Base-by-base conservation (phyloP, 1,284 basidiomycete genomes). In the Pholiota adiposa region DNA sequence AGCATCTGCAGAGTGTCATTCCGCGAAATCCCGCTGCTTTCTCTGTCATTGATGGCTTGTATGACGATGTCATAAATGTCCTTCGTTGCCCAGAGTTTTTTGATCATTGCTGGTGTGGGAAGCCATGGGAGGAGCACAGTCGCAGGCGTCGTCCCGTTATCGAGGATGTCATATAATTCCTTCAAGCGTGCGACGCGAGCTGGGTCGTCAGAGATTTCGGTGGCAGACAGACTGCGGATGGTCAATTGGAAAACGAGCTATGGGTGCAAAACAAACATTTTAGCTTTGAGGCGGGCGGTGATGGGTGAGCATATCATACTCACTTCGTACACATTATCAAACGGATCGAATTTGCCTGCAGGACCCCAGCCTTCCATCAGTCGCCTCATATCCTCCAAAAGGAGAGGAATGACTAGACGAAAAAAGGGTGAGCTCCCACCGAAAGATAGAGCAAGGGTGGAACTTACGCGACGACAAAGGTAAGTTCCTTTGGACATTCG, bases 1-100 rank as follows among this genome's bases (percentile, higher is more conserved):
- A 91, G 80, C 78, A 88, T 84, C 65, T 91, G 89, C 29, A 91
- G 77, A 3, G 87, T 86, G 65, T 91, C 89, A 62, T 88, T 80
- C 58, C 78, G 78, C 49, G 79, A 72, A 44, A 81, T 72, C n/a
- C 83, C 85, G 64, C 81, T 84, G 61, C 79, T 70, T 66, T 83
- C 71, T 61, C 89, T 78, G 33, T 77, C 73, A 56, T 81, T 78
- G 62, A 91, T 82, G 40, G 84, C 83, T 19, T 72, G 71, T 56
- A 78, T 76, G 55, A 91, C 72, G 64, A 90, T 89, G 64, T 86
- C 82, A 69, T 90, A 90, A 59, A 91, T 87, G 62, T 83, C 76
- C 71, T 88, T 90, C 27, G 89, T 90, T 12, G 89, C 84, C 69
- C 83, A 79, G 31, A 89, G 69, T 69, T 89, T 89, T 65, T 75